These are phyloP conservation scores for Vanrija humicola DNA, from an alignment of 1,284 basidiomycete species.

Conservation along the genomic window DNA sequence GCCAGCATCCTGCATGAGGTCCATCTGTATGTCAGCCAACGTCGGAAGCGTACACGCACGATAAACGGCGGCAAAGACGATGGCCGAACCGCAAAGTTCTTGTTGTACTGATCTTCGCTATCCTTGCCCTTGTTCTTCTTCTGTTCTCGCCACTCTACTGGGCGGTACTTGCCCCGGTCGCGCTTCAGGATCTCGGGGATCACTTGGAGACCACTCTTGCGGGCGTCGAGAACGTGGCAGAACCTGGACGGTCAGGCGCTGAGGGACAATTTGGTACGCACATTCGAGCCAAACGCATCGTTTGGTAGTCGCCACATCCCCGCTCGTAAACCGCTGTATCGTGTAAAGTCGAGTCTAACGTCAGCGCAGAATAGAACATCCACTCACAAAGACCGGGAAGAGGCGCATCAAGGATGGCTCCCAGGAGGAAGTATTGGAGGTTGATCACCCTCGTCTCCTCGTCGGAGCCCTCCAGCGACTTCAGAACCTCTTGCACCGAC, in stretches of 20 bases:
- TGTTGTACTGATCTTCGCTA: conserved; percentile 1
- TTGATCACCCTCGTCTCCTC: conserved; percentile 20
- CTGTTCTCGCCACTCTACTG: conserved; percentile 26
- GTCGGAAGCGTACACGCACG: conserved; percentile 17
- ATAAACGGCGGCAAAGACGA: conserved; percentile 21
- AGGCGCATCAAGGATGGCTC: conserved; percentile 19
- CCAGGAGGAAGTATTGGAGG: conserved; percentile 31
- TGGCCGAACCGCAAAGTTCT: conserved; percentile 6
- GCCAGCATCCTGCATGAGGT: conserved; percentile 18
- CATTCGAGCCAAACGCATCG: conserved; percentile 35
- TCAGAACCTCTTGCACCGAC: conserved; percentile 29
- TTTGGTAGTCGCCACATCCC: conserved; percentile 26
- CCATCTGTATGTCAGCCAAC: conserved; percentile 26
- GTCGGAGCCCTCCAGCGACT: conserved; percentile 10
- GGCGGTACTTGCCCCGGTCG: conserved; percentile 18
- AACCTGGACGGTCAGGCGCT: conserved; percentile 25
- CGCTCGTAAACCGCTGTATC: conserved; percentile 32
- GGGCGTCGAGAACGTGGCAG: conserved; percentile 35
- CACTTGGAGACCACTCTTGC: conserved; percentile 36
- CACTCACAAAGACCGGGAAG: conserved; percentile 3
- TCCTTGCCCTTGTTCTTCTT: conserved; percentile 24
- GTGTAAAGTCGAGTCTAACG: conserved; percentile 34
- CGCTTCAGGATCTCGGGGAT: conserved; percentile 10
- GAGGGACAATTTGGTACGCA: conserved; percentile 4
- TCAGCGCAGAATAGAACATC: not conserved